Evolutionary conservation across 805 yeast genomes (phyloP), one percentile per base, ranked within the genome.

Genomic region (Metschnikowia amazonensis): DNA sequence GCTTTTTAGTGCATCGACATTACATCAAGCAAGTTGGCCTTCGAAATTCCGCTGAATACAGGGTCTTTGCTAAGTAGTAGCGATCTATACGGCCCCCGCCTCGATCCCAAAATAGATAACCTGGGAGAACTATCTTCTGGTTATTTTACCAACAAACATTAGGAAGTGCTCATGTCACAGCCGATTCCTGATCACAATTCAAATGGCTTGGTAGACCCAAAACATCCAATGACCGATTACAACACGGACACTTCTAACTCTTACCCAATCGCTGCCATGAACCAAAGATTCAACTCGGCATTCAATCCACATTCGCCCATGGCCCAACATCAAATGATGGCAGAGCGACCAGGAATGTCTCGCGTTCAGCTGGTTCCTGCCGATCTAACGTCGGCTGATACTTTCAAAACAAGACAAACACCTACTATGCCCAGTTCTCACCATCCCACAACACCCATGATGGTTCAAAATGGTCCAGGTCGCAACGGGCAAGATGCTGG

Each of bases 371-470:
- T 40, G 43, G 24, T 40, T 20, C 43, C 43, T 2, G n/a, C 37
- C 16, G 30, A 14, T 5, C 21, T 11, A 7, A 5, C 18, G 8
- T 14, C 31, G 24, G 16, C 9, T 6, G 36, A 24, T 10, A 3
- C 36, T 7, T 24, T 13, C 25, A 40, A 40, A 14, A 11, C 30
- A 17, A 16, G 32, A 16, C n/a, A 23, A 20, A 14, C 18, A 5
- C 30, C 36, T 29, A 32, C 43, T 10, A 24, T 21, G 30, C 50
- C 50, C 9, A 42, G 38, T 23, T 21, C 52, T 3, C 45, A 49
- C 18, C 50, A 44, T 18, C 45, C 42, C 21, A 49, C 36, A 16
- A 44, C 53, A 20, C 51, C 51, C 4, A 46, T 46, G 9, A 33
- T 33, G 47, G 7, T 9, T 3, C 34, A 20, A 16, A 32, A 21